These are phyloP conservation scores for Paragyromitra xinjiangensis DNA, from an alignment of 495 filamentous ascomycete genomes.

Conservation along the genomic window DNA sequence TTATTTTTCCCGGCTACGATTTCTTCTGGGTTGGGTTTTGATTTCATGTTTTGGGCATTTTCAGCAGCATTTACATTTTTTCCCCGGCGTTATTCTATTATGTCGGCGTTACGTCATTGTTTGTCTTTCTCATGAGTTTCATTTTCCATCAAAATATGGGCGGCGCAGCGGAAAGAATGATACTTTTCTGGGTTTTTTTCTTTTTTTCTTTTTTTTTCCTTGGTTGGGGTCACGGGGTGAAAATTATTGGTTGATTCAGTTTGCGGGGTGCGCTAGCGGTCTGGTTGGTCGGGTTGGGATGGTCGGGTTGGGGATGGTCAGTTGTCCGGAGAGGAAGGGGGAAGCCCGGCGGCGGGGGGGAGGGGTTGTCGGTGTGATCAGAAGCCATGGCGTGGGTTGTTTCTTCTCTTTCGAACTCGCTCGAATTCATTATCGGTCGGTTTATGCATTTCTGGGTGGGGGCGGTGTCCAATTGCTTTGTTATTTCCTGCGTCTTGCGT, in stretches of 20 bases:
- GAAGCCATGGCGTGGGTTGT: constrained; percentile 25
- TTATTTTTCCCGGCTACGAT: constrained; percentile 13
- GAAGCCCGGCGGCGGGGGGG: constrained; percentile 19
- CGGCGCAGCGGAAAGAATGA: constrained; percentile 38
- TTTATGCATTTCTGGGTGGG: constrained; percentile 39
- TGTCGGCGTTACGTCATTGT: constrained; percentile 49
- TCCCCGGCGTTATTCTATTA: constrained; percentile 33
- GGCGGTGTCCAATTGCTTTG: constrained; percentile 37
- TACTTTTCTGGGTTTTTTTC: constrained; percentile 30
- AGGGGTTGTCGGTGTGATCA: constrained; percentile 20
- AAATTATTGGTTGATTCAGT: constrained; percentile 33
- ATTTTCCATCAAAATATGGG: constrained; percentile 35
- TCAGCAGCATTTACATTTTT: constrained; percentile 41
- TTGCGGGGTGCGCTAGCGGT: constrained; percentile 38
- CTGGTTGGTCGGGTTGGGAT: constrained; percentile 12
- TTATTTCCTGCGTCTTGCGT: constrained; percentile 27
- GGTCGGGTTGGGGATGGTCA: constrained; percentile 25
- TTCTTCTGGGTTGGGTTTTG: constrained; percentile 11
- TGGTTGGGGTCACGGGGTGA: constrained; percentile 30
- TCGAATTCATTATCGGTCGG: constrained; percentile 39
- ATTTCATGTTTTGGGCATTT: constrained; percentile 37
- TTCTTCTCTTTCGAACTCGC: constrained; percentile 22
- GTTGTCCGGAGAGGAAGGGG: constrained; percentile 31
- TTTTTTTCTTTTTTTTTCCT: constrained; percentile 12
- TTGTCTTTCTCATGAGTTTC: constrained; percentile 21